A percentile compares a stretch with the other conserved stretches of the same genome.
Conservation (phyloP, 2,329 filamentous ascomycete species). For the Trichoderma harzianum region DNA sequence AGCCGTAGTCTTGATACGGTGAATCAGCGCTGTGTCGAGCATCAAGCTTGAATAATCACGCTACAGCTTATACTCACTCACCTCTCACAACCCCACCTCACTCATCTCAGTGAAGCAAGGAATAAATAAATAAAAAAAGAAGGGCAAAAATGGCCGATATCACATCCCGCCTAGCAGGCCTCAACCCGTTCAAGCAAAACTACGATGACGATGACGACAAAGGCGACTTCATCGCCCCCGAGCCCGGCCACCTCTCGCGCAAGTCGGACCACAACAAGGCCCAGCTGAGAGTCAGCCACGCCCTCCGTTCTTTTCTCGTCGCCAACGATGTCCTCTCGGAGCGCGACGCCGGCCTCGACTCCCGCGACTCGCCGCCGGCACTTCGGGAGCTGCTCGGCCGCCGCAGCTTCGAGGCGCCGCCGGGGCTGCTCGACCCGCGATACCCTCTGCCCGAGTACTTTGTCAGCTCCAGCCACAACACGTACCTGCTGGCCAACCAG, state of each 20-base stretch:
- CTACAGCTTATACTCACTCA: neutral
- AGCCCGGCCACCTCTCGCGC: constrained; percentile 55
- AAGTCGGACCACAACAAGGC: constrained; percentile 48
- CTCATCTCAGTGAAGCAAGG: neutral
- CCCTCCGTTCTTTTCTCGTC: constrained; percentile 54
- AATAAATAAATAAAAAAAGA: neutral
- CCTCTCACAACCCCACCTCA: neutral
- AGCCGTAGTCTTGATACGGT: neutral
- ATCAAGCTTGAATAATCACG: neutral
- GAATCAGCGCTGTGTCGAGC: neutral
- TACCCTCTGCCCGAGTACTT: constrained; percentile 66
- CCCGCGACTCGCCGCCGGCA: constrained; percentile 38
- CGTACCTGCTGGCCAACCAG: constrained; percentile 68
- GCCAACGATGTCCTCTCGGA: constrained; percentile 49
- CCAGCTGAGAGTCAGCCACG: constrained; percentile 57
- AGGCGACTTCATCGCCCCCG: constrained; percentile 42
- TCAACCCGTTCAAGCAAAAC: constrained; percentile 32
- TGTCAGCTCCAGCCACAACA: constrained; percentile 71
- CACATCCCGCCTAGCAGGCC: constrained; percentile 26
- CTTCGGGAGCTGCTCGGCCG: constrained; percentile 52
- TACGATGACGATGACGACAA: constrained; percentile 34
- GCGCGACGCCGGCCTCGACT: constrained; percentile 45
- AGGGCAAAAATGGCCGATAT: constrained; percentile 22
- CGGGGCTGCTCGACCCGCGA: constrained; percentile 52
- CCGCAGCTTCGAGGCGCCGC: constrained; percentile 56